Evolutionary conservation across 78 protist genomes (phyloP), one percentile per base, ranked within the genome.

Genomic region (Dictyostelium brefeldianum): DNA sequence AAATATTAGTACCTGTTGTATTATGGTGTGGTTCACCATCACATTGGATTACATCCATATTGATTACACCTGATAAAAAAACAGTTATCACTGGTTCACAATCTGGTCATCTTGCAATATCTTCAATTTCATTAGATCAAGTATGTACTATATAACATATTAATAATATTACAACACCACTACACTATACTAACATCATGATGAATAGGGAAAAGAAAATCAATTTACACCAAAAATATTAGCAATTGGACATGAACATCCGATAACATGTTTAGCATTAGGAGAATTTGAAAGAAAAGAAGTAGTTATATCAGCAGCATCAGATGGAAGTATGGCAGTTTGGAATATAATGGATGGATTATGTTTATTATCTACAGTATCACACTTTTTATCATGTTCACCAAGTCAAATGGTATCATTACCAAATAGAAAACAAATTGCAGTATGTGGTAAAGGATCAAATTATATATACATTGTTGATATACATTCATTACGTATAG

Each of bases 1-100:
- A 87, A 62, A 87, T 87, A 64, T 6, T 87, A 12, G 51, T 87
- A 51, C 93, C 93, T 18, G 93, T 87, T 36, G 93, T 87, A 7
- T 53, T 87, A 46, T 87, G 93, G 93, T 87, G 93, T 65, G 93
- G 93, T 14, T 41, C 93, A 87, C 93, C 93, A 20, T 22, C 93
- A 75, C 93, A 87, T 77, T 59, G 93, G 75, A 87, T 87, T 1
- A 64, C 93, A 29, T 77, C 93, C 7, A 87, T 87, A 7, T 29
- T 87, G 25, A 77, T 87, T 10, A 87, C 93, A 27, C 93, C 93
- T 0, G 93, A 87, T 36, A 87, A 87, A 36, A 57, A 70, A 51
- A 77, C 83, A n/a, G 50, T 87, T 10, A 77, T 87, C 8, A 59
- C 93, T 9, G 93, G 93, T 50, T 87, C 93, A 15, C 93, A 87